Conservation (phyloP, 2,329 filamentous ascomycete genomes). For the Sarocladiaceae sp. region DNA sequence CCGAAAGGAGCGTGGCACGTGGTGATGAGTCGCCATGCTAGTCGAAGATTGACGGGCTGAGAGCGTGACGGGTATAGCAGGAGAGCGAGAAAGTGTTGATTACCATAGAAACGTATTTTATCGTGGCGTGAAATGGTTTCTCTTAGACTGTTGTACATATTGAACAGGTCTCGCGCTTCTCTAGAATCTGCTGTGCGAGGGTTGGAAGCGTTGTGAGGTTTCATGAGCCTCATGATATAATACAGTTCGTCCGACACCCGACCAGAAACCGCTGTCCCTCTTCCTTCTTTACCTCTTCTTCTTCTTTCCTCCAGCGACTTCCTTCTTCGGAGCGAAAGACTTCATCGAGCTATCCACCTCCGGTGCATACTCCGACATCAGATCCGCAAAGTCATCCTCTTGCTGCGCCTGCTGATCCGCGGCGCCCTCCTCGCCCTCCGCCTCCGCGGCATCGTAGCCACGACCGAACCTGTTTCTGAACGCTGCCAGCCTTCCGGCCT, state of each 20-base stretch:
- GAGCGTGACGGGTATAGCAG: background rate
- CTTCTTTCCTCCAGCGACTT: slow-evolving; percentile 30
- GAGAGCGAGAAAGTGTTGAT: background rate
- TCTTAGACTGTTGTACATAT: slow-evolving; percentile 26
- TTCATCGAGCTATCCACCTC: slow-evolving; percentile 29
- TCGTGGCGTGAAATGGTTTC: slow-evolving; percentile 1
- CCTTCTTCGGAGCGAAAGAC: slow-evolving; percentile 33
- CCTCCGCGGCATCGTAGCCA: slow-evolving; percentile 63
- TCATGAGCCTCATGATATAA: slow-evolving; percentile 13
- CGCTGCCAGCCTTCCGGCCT: slow-evolving; percentile 80
- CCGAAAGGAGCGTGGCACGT: slow-evolving; percentile 4
- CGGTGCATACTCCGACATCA: slow-evolving; percentile 44
- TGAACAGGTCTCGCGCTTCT: slow-evolving; percentile 19
- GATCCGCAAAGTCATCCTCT: slow-evolving; percentile 35
- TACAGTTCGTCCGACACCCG: slow-evolving; percentile 12
- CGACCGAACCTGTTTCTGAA: slow-evolving; percentile 82
- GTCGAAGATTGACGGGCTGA: slow-evolving; percentile 3
- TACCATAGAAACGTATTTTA: slow-evolving; percentile 3
- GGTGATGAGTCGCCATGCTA: background rate
- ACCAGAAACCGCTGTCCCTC: too few species aligned
- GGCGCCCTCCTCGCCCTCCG: slow-evolving; percentile 22
- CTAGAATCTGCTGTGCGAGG: slow-evolving; percentile 12
- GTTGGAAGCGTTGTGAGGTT: background rate
- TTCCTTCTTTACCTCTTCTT: slow-evolving; percentile 38
- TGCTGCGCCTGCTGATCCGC: slow-evolving; percentile 19